These are phyloP conservation scores for Acanthamoeba royreba DNA, from an alignment of 208 protist species.

Conservation along the genomic window DNA sequence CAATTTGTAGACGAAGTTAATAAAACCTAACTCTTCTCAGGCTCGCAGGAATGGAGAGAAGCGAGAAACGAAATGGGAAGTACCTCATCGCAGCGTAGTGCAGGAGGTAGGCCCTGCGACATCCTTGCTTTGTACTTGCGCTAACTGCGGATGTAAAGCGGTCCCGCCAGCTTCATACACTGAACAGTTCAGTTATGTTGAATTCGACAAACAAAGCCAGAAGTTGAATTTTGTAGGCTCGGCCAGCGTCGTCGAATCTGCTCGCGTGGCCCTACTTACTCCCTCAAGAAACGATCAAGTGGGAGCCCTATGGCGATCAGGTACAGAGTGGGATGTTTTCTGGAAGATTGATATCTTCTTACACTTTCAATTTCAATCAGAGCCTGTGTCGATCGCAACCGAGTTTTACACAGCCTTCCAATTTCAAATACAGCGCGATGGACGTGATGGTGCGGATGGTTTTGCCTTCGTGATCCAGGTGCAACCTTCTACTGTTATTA, in stretches of 20 bases:
- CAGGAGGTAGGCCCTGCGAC: neutral
- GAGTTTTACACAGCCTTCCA: neutral
- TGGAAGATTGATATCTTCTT: too few relatives aligned
- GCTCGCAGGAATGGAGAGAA: neutral
- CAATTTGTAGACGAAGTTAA: neutral
- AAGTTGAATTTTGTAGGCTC: neutral
- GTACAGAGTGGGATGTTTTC: too few relatives aligned
- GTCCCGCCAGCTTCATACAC: neutral
- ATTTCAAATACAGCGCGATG: neutral
- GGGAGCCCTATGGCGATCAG: neutral
- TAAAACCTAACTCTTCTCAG: neutral
- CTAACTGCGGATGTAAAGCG: too few relatives aligned
- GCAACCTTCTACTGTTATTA: too few relatives aligned
- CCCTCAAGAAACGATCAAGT: neutral
- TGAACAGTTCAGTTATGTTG: neutral
- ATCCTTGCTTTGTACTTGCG: neutral
- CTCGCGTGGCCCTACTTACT: neutral
- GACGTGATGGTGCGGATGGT: conserved; percentile 51
- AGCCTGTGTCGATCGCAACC: neutral
- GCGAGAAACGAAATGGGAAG: neutral
- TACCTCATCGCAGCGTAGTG: neutral
- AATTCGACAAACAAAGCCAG: neutral
- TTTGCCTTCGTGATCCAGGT: conserved; percentile 58
- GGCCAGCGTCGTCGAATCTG: neutral
- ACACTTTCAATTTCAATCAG: neutral